Evolutionary conservation across 2,329 filamentous ascomycete genomes (phyloP), one percentile per base, ranked within the genome.

Genomic region (Xylariales sp.): DNA sequence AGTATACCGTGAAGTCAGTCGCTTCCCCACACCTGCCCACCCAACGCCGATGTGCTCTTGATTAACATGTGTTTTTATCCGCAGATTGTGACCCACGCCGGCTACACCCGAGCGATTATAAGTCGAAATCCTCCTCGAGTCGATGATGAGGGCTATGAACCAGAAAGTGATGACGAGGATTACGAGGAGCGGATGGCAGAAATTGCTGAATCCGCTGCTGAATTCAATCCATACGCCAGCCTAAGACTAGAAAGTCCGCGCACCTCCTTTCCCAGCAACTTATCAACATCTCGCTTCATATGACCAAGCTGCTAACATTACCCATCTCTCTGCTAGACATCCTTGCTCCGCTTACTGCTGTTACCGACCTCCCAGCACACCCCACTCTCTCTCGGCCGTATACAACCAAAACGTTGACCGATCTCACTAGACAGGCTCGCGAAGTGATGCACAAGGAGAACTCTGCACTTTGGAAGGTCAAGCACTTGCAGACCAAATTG

Each of bases 111-210:
- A 55, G 72, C 80, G 38, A 87, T 90, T 48, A 80, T 94, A 46
- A 78, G 79, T 58, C 78, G 76, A 48, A 91, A 89, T 50, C 83
- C 84, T 5, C 75, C 78, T 10, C 69, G 86, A 32, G 68, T 86
- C 47, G 86, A 91, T 61, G 80, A 87, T 31, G 85, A 91, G 50
- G 86, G 86, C 45, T 88, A 85, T 55, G 80, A 87, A 45, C 67
- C 88, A 39, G 82, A 88, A 29, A 83, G 78, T 55, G 80, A 83
- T 44, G 83, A 88, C 42, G 81, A 85, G 44, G 83, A 88, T 41
- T 81, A 85, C 40, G 77, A 81, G 42, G 77, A 82, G 29, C 74
- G 72, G 40, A 59, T 78, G 16, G 72, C 74, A 45, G 76, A 82
- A 33, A 81, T 80, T 29, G 66, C 76, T 33, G 70, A 77, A 31